phyloP scores from a whole-genome alignment of 73 alveolate species.

The Paraurostyla sp. region DNA sequence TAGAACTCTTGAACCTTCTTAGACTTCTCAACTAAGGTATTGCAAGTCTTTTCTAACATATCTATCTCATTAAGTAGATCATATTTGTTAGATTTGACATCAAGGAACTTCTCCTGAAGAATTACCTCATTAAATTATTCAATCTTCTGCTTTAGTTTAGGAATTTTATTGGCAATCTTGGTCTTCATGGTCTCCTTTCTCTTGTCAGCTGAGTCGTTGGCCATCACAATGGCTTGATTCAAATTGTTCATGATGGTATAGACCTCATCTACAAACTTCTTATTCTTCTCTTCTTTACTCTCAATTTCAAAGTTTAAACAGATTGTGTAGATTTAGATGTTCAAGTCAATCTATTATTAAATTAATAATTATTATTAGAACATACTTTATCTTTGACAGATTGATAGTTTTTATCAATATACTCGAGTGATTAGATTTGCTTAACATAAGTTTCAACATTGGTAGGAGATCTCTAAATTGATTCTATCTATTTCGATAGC shows the following conservation, averaged over 20 bases:
- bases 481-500: conserved; percentile 71
- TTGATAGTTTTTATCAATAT: conserved; percentile 74
- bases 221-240: conserved; percentile 53
- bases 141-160: conserved; percentile 46
- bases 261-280: conserved; percentile 75
- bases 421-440: conserved; percentile 78
- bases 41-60: conserved; percentile 63
- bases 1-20: conserved; percentile 72
- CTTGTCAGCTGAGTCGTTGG: conserved; percentile 64
- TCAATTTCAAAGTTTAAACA: conserved; percentile 59
- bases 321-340: conserved; percentile 54
- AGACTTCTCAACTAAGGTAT: conserved; percentile 66
- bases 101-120: conserved; percentile 42
- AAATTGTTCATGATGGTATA: conserved; percentile 35
- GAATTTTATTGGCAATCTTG: conserved; percentile 51
- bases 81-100: conserved; percentile 44
- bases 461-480: conserved; percentile 67
- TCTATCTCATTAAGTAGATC: conserved; percentile 60
- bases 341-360: conserved; percentile 63
- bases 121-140: conserved; percentile 47
- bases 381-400: conserved; percentile 73
- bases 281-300: conserved; percentile 79
- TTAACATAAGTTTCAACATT: conserved; percentile 82
- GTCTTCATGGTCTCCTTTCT: conserved; percentile 37
- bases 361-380: not conserved